Percentiles rank a stretch among this genome's conserved stretches.
These are phyloP conservation scores for Xylaria acuta DNA, from an alignment of 495 filamentous ascomycete genomes.

Conservation along the genomic window DNA sequence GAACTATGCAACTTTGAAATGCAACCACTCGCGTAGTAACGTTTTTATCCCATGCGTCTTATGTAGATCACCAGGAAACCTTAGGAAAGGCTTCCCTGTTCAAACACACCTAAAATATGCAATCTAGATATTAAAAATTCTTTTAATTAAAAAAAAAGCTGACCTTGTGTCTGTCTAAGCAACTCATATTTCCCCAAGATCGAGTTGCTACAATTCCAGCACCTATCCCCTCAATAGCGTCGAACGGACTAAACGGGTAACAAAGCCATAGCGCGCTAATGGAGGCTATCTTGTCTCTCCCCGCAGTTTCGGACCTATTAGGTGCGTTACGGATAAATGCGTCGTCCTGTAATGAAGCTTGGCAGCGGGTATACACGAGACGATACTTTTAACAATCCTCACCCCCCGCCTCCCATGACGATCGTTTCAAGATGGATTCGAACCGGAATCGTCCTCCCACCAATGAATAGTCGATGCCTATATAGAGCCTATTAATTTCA, in stretches of 20 bases:
- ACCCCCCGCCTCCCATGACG: not conserved
- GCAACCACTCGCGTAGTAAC: not conserved
- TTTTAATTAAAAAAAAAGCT: not conserved
- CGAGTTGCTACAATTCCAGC: not conserved
- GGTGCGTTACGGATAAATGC: slow-evolving; percentile 21
- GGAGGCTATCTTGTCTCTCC: not conserved
- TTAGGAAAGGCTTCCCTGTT: not conserved
- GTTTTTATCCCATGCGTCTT: not conserved
- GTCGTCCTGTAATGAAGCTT: slow-evolving; percentile 6
- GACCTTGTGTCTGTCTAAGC: not conserved
- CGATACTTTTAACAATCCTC: not conserved
- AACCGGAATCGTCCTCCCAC: not conserved
- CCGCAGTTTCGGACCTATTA: slow-evolving; percentile 17
- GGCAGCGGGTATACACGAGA: not conserved
- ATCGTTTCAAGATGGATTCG: not conserved
- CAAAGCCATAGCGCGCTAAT: not conserved
- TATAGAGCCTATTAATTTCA: not conserved
- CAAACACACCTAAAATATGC: not conserved
- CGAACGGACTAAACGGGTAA: not conserved
- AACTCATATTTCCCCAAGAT: not conserved
- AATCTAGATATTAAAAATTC: not conserved
- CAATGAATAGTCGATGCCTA: not conserved
- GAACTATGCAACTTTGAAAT: not conserved
- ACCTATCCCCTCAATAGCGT: not conserved
- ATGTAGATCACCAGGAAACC: not conserved